Base-by-base conservation (phyloP, 495 filamentous ascomycete genomes). In the Saxispiralis lemnorum region DNA sequence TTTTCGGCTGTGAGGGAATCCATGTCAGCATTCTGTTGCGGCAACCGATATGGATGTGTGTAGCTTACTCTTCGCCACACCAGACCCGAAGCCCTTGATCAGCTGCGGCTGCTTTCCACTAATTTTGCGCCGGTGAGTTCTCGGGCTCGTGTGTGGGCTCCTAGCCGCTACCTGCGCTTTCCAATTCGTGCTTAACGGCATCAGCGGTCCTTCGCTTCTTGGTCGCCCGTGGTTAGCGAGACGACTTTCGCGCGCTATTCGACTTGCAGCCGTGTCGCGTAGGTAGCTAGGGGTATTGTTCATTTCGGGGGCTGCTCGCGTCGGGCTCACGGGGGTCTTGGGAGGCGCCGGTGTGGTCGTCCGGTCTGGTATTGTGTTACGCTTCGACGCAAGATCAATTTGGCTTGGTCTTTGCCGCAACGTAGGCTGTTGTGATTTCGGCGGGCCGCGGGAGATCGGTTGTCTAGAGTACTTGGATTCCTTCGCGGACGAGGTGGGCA, bases 181-280 rank as follows among this genome's bases (percentile, higher is more conserved):
- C 68, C 84, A 83, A 56, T 89, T 88, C 15, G 76, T 76, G 41
- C 69, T 78, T 17, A 84, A 62, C 19, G 79, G 69, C 18, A 68
- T 64, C 28, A 86, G 66, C 17, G 76, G 70, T 24, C 70, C 74
- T 40, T 60, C 59, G 31, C 56, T 53, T 24, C 59, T 51, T 20
- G 57, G 55, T 39, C 57, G 31, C 19, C 37, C 31, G 31, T 18
- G 30, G 37, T 44, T 41, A 21, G 48, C 54, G n/a, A 63, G 49
- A 49, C 76, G 75, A 46, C 86, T 78, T 61, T 96, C 89, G 51
- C 89, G 73, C 34, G 89, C 89, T 58, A 82, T 93, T 19, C 89
- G 75, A 68, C 41, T 81, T 38, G 92, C 87, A 54, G 83, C 79
- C 6, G 89, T 97, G 63, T 97, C 89, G 51, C 85, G 78, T 48